Conservation (phyloP, 768 basidiomycete species). For the Leccinum longicurvipes region DNA sequence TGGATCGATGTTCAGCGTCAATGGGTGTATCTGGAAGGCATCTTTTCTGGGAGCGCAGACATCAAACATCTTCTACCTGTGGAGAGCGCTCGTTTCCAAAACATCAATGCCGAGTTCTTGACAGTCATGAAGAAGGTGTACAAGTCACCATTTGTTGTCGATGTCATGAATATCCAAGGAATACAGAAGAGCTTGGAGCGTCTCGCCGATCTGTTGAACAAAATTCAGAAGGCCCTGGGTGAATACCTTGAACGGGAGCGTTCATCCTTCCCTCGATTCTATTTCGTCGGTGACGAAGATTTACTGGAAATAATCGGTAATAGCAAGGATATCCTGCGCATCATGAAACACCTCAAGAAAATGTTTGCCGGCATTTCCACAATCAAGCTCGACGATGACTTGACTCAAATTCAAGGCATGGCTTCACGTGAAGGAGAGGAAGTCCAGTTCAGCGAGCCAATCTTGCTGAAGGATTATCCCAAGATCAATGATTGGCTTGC, state of each 20-base stretch:
- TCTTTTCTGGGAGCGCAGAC: constrained; percentile 99
- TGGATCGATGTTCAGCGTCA: constrained; percentile 99
- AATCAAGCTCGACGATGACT: constrained; percentile 80
- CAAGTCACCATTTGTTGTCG: constrained; percentile 96
- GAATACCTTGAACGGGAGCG: constrained; percentile 98
- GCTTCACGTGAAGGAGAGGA: constrained; percentile 95
- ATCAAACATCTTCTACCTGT: constrained; percentile 98
- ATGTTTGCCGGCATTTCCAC: constrained; percentile 99
- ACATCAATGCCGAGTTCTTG: constrained; percentile 97
- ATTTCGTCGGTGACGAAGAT: constrained; percentile 99
- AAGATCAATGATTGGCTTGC: constrained; percentile 99
- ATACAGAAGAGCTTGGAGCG: constrained; percentile 98
- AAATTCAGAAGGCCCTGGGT: constrained; percentile 98
- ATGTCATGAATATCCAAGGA: constrained; percentile 93
- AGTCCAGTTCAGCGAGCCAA: constrained; percentile 77
- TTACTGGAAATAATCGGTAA: constrained; percentile 98
- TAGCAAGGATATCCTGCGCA: constrained; percentile 95
- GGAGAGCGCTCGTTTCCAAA: constrained; percentile 95
- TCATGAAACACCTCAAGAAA: constrained; percentile 99
- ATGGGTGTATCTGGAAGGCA: constrained; percentile 99
- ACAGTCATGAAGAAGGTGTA: constrained; percentile 99
- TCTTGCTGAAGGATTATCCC: constrained; percentile 87
- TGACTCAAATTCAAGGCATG: constrained; percentile 89
- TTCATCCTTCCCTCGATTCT: constrained; percentile 97
- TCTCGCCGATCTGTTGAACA: constrained; percentile 90